phyloP scores from a whole-genome alignment of 805 yeast species.

The Yamadazyma akitaensis region DNA sequence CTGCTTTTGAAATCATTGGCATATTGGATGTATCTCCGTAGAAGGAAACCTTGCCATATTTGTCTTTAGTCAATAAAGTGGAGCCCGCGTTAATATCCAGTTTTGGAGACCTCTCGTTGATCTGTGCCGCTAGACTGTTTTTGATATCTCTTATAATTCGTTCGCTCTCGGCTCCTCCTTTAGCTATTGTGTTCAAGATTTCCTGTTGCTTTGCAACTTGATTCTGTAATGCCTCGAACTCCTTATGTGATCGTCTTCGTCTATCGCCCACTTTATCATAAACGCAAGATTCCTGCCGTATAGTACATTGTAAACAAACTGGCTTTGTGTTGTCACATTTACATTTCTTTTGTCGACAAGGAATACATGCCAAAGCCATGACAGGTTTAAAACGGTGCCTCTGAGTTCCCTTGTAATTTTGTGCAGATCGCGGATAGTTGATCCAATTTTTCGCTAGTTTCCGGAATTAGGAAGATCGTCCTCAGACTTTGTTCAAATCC shows the following conservation, averaged over 20 bases:
- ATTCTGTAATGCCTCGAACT: slow-evolving; percentile 5
- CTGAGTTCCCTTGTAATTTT: too few species aligned
- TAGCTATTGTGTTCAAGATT: slow-evolving; percentile 5
- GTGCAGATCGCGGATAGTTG: too few species aligned
- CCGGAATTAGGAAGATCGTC: too few species aligned
- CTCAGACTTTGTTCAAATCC: too few species aligned
- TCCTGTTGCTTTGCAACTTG: slow-evolving; percentile 3
- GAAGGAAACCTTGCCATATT: slow-evolving; percentile 10
- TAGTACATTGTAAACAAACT: slow-evolving; percentile 5
- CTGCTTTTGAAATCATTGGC: background rate
- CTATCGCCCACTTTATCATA: slow-evolving; percentile 3
- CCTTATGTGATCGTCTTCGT: slow-evolving; percentile 1
- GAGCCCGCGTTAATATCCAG: background rate
- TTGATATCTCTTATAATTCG: background rate
- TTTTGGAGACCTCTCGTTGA: background rate
- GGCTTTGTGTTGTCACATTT: slow-evolving; percentile 9
- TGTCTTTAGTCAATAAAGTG: slow-evolving; percentile 7
- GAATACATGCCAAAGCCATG: slow-evolving; percentile 11
- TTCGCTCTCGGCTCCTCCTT: slow-evolving; percentile 7
- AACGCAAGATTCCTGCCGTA: background rate
- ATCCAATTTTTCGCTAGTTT: slow-evolving; percentile 34
- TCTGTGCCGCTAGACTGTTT: background rate
- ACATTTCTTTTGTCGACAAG: slow-evolving; percentile 9
- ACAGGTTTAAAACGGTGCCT: too few species aligned
- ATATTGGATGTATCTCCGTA: slow-evolving; percentile 13